Conservation (phyloP, 2,329 filamentous ascomycete species). For the Fusarium papillatum region DNA sequence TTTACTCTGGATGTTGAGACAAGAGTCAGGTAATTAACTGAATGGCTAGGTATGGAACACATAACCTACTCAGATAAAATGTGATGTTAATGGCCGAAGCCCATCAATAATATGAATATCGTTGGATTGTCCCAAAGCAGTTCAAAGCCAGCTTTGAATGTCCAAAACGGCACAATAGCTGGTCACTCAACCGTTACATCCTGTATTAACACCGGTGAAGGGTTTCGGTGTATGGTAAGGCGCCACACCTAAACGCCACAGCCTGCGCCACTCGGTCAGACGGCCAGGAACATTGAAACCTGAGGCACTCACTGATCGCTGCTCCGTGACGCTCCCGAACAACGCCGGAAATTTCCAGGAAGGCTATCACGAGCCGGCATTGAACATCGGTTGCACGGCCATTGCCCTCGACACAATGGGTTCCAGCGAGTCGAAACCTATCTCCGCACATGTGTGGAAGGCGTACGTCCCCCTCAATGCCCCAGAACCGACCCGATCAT, state of each 20-base stretch:
- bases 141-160: neutral
- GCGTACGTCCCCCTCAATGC: slow-evolving; percentile 57
- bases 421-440: slow-evolving; percentile 68
- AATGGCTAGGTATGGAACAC: neutral
- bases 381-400: slow-evolving; percentile 48
- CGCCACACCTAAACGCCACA: slow-evolving; percentile 37
- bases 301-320: slow-evolving; percentile 48
- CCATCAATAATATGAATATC: neutral
- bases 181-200: neutral
- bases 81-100: neutral
- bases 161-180: neutral
- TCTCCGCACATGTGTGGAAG: slow-evolving; percentile 64
- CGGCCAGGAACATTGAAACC: slow-evolving; percentile 30
- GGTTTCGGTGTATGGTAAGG: neutral
- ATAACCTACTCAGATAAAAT: neutral
- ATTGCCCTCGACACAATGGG: slow-evolving; percentile 65
- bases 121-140: neutral
- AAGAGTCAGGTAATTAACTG: neutral
- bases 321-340: slow-evolving; percentile 50
- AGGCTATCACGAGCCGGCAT: slow-evolving; percentile 46
- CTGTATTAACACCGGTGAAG: neutral
- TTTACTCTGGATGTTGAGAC: neutral
- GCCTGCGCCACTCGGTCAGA: slow-evolving; percentile 17
- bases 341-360: slow-evolving; percentile 52
- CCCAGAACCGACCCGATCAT: neutral